These are phyloP conservation scores for Hemileccinum impolitum DNA, from an alignment of 768 basidiomycete genomes.

Conservation along the genomic window DNA sequence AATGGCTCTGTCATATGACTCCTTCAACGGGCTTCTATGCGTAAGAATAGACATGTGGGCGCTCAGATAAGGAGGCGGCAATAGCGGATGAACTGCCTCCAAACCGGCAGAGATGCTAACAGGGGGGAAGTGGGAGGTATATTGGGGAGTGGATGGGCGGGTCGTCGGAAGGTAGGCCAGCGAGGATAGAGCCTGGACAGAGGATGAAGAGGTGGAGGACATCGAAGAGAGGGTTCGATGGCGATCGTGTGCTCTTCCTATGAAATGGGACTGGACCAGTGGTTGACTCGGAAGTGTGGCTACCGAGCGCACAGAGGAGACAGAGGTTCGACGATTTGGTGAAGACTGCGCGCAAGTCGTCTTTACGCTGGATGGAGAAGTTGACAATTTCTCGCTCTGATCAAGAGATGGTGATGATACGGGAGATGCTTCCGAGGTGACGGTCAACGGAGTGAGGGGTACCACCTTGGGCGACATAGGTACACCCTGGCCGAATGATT, in stretches of 20 bases:
- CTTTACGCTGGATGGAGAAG: slow-evolving; percentile 39
- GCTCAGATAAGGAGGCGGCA: slow-evolving; percentile 68
- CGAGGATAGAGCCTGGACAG: slow-evolving; percentile 54
- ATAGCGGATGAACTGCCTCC: slow-evolving; percentile 64
- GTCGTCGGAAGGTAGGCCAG: slow-evolving; percentile 50
- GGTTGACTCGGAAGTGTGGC: slow-evolving; percentile 50
- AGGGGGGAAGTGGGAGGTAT: slow-evolving; percentile 63
- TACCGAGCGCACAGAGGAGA: slow-evolving; percentile 58
- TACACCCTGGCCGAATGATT: slow-evolving; percentile 52
- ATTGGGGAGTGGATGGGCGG: slow-evolving; percentile 37
- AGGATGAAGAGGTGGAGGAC: slow-evolving; percentile 44
- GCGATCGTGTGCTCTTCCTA: slow-evolving; percentile 38
- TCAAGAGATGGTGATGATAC: slow-evolving; percentile 38
- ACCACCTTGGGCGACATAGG: slow-evolving; percentile 41
- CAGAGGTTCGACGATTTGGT: slow-evolving; percentile 47
- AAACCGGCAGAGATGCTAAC: slow-evolving; percentile 50
- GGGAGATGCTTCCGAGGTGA: slow-evolving; percentile 48
- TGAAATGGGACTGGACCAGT: slow-evolving; percentile 34
- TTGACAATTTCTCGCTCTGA: slow-evolving; percentile 21
- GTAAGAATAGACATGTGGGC: slow-evolving; percentile 68
- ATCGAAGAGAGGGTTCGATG: slow-evolving; percentile 57
- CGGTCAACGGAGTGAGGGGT: slow-evolving; percentile 57
- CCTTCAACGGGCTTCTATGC: slow-evolving; percentile 62
- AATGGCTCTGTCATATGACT: slow-evolving; percentile 66
- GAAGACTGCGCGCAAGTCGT: slow-evolving; percentile 30